Evolutionary conservation across 2,329 filamentous ascomycete species (phyloP).

Genomic region (Paramyrothecium roridum): DNA sequence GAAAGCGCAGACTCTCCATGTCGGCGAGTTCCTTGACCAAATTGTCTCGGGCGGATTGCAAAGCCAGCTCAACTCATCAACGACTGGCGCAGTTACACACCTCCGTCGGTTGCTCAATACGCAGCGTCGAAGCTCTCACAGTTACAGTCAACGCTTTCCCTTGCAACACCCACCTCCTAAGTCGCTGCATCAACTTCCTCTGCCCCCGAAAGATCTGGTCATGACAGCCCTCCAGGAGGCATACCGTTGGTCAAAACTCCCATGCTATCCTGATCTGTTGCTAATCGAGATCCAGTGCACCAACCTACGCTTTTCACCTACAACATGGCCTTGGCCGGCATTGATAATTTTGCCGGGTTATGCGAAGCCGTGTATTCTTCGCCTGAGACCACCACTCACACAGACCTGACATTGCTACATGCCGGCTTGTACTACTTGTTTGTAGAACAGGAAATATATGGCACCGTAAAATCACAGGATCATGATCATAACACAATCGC

Average conservation of each 20-base stretch:
- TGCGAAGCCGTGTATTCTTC: slow-evolving; percentile 50
- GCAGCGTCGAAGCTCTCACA: slow-evolving; percentile 5
- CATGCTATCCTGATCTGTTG: not conserved
- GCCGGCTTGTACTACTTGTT: slow-evolving; percentile 48
- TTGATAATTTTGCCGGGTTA: slow-evolving; percentile 46
- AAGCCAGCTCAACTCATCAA: not conserved
- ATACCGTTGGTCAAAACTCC: slow-evolving; percentile 30
- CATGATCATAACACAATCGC: slow-evolving; percentile 35
- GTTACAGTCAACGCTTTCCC: slow-evolving; percentile 40
- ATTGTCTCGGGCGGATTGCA: not conserved
- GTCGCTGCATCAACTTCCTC: slow-evolving; percentile 46
- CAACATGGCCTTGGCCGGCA: slow-evolving; percentile 44
- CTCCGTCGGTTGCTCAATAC: not conserved
- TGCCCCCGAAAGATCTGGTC: slow-evolving; percentile 51
- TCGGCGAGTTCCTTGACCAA: not conserved
- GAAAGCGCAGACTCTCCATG: not conserved
- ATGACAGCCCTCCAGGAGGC: slow-evolving; percentile 44
- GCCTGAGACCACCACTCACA: slow-evolving; percentile 46
- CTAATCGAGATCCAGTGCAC: slow-evolving; percentile 24
- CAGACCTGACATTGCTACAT: slow-evolving; percentile 48
- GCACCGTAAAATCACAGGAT: slow-evolving; percentile 24
- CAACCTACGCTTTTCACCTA: slow-evolving; percentile 48
- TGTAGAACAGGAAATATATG: slow-evolving; percentile 39
- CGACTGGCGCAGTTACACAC: not conserved
- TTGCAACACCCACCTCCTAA: slow-evolving; percentile 41